Evolutionary conservation across 768 basidiomycete genomes (phyloP).

Genomic region (Gelatoporia subvermispora): DNA sequence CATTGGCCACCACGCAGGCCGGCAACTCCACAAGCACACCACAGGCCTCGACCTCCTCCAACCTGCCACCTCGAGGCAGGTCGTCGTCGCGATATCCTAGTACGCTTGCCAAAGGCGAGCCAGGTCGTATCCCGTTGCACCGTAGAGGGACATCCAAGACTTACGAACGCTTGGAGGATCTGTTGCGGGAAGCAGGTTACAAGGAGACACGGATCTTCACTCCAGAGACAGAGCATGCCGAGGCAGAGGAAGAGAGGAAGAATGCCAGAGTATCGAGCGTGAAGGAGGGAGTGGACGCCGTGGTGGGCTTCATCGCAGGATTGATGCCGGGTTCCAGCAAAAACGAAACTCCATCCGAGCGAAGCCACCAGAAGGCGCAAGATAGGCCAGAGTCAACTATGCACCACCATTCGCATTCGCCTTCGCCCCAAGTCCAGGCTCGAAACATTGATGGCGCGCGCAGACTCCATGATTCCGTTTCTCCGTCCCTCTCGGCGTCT

Average conservation of each 20-base stretch:
- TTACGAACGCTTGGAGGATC: conserved; percentile 81
- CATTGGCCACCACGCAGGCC: no score
- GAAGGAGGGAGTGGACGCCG: conserved; percentile 39
- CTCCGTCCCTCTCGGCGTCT: conserved; percentile 11
- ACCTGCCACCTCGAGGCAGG: conserved; percentile 18
- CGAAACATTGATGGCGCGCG: neutral
- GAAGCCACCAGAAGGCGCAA: conserved; percentile 4
- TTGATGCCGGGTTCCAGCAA: conserved; percentile 41
- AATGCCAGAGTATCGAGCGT: conserved; percentile 18
- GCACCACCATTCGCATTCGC: conserved; percentile 5
- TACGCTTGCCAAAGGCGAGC: conserved; percentile 37
- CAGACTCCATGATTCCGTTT: conserved; percentile 3
- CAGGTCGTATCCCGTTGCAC: conserved; percentile 62
- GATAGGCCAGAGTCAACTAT: neutral
- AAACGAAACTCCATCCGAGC: conserved; percentile 1
- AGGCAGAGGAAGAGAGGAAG: conserved; percentile 20
- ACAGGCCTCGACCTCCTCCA: no score
- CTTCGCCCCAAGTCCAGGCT: conserved; percentile 12
- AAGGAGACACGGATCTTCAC: conserved; percentile 90
- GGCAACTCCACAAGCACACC: no score
- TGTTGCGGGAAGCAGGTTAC: conserved; percentile 84
- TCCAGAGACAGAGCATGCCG: conserved; percentile 64
- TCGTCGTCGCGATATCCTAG: conserved; percentile 43
- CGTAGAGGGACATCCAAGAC: conserved; percentile 74
- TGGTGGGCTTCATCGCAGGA: conserved; percentile 64